Percentiles rank a stretch among this genome's conserved stretches.
Conservation (phyloP, 345 rosid genomes). For the Brassica napus region DNA sequence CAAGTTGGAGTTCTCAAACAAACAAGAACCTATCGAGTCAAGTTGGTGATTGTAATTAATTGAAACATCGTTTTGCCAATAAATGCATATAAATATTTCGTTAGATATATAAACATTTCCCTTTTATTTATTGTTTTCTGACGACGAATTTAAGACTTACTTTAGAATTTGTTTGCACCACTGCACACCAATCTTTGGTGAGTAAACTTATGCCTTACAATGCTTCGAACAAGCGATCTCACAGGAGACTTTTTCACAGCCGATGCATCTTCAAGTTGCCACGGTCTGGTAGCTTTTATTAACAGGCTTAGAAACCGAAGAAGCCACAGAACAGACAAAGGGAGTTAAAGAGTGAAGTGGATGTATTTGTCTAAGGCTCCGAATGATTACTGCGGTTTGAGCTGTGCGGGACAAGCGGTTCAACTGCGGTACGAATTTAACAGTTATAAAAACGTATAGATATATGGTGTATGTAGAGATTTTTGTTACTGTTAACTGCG, state of each 20-base stretch:
- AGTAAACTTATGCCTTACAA: constrained; percentile 1
- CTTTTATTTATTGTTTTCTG: not conserved
- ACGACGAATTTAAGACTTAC: not conserved
- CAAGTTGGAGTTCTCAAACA: constrained; percentile 35
- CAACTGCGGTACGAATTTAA: too few species aligned
- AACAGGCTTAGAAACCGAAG: constrained; percentile 21
- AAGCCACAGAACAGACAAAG: constrained; percentile 7
- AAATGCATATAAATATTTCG: not conserved
- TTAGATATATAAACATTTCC: not conserved
- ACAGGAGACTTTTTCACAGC: not conserved
- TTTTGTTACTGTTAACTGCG: too few species aligned
- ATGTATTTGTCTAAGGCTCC: constrained; percentile 8
- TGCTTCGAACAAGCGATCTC: not conserved
- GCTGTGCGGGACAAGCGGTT: too few species aligned
- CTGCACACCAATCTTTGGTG: not conserved
- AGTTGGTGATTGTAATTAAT: constrained; percentile 35
- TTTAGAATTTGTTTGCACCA: not conserved
- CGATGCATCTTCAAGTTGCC: not conserved
- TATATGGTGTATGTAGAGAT: too few species aligned
- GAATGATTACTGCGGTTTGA: too few species aligned
- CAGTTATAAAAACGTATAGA: too few species aligned
- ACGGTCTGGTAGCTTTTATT: constrained; percentile 13
- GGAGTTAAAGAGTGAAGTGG: constrained; percentile 26
- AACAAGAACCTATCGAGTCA: constrained; percentile 21
- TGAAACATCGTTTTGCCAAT: constrained; percentile 15